Evolutionary conservation across 208 protist species (phyloP).

Genomic region (Zelonia costaricensis): DNA sequence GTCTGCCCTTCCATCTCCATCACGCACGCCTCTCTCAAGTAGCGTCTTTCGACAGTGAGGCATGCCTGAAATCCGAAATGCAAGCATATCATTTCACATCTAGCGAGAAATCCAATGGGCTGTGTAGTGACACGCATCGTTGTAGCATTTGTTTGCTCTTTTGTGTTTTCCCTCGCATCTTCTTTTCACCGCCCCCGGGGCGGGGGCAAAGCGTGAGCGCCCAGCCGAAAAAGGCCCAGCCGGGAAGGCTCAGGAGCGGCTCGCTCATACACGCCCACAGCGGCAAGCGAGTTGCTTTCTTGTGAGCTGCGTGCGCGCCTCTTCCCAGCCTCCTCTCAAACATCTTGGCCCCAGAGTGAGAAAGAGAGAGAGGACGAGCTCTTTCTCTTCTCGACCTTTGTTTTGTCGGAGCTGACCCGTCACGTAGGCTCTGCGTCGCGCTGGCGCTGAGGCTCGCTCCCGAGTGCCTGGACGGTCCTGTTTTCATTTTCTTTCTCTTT

Average conservation of each 20-base stretch:
- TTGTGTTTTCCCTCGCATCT: not conserved
- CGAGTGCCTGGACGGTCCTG: not conserved
- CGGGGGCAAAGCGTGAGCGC: not conserved
- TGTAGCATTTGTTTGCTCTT: conserved; percentile 4
- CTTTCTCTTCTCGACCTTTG: too few species aligned
- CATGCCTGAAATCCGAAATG: not conserved
- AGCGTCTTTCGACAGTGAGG: not conserved
- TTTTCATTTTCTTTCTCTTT: conserved; percentile 5
- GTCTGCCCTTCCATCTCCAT: too few species aligned
- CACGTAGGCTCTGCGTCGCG: too few species aligned
- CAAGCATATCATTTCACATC: conserved; percentile 16
- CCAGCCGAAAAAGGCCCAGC: too few species aligned
- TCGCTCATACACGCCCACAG: not conserved
- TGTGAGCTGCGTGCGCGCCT: not conserved
- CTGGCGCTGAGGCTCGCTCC: too few species aligned
- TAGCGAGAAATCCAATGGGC: not conserved
- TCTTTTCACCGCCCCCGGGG: too few species aligned
- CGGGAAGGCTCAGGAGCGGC: not conserved
- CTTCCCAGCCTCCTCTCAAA: too few species aligned
- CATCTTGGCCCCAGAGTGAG: too few species aligned
- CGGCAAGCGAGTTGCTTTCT: not conserved
- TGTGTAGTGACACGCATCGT: not conserved
- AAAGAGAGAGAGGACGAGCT: too few species aligned
- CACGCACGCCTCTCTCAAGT: too few species aligned
- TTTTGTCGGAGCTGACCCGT: too few species aligned